Percentiles rank a stretch among this genome's conserved stretches.
Conservation (phyloP, 352 stramenopile genomes). For the Lagenidium giganteum region DNA sequence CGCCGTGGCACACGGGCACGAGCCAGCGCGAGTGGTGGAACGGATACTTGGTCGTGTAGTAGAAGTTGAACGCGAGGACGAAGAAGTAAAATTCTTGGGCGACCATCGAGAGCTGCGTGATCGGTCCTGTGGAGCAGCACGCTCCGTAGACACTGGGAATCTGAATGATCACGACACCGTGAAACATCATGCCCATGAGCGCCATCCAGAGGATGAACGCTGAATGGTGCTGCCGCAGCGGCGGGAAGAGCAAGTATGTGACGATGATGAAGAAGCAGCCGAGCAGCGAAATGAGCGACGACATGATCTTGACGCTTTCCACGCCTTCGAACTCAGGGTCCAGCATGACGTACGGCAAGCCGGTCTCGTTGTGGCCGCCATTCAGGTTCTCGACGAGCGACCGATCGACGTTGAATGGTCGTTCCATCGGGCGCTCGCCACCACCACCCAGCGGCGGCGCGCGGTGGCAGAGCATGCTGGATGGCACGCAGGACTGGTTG, state of each 20-base stretch:
- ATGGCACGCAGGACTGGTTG: too few species aligned
- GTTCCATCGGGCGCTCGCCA: too few species aligned
- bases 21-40: constrained; percentile 70
- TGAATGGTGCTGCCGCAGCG: constrained; percentile 79
- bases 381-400: constrained; percentile 12
- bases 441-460: too few species aligned
- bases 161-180: constrained; percentile 62
- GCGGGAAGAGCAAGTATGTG: constrained; percentile 78
- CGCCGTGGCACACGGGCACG: constrained; percentile 63
- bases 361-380: too few species aligned
- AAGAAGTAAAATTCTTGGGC: constrained; percentile 85
- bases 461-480: too few species aligned
- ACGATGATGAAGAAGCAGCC: constrained; percentile 75
- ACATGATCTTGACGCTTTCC: constrained; percentile 42
- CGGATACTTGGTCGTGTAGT: constrained; percentile 86
- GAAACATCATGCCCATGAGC: constrained; percentile 76
- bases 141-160: constrained; percentile 36
- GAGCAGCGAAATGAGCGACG: constrained; percentile 64
- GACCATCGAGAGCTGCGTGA: constrained; percentile 69
- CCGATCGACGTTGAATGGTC: too few species aligned
- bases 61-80: constrained; percentile 80
- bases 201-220: constrained; percentile 78
- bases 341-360: too few species aligned
- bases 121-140: constrained; percentile 52
- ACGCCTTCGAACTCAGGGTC: constrained; percentile 52